Percentiles rank a stretch among this genome's conserved stretches.
Conservation (phyloP, 2,329 filamentous ascomycete genomes). For the Hymenoscyphus occultus region DNA sequence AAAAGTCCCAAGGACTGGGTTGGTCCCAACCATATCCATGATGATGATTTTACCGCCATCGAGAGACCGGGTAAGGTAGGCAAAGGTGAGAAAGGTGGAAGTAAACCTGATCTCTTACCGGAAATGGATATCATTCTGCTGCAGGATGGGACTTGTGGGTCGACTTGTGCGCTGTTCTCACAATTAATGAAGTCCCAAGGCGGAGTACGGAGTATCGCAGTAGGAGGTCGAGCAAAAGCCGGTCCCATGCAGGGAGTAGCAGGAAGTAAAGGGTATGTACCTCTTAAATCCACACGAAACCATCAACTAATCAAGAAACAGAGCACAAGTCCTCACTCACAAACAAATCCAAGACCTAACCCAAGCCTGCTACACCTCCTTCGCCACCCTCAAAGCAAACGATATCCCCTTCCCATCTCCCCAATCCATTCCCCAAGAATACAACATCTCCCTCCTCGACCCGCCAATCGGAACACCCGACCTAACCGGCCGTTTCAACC, state of each 20-base stretch:
- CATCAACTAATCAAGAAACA: background rate
- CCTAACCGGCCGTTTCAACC: constrained; percentile 38
- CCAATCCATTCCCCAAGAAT: constrained; percentile 5
- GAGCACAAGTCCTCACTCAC: background rate
- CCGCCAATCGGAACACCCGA: constrained; percentile 13
- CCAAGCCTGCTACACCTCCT: background rate
- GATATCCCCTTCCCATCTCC: background rate
- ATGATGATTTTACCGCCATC: background rate
- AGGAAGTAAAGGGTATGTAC: background rate
- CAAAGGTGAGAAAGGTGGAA: background rate
- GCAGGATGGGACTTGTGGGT: constrained; percentile 56
- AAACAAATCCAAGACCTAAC: background rate
- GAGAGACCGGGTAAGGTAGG: background rate
- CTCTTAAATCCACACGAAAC: too few relatives aligned
- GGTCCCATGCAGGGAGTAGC: constrained; percentile 51
- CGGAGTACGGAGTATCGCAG: constrained; percentile 51
- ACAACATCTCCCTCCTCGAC: background rate
- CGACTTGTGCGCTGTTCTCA: constrained; percentile 55
- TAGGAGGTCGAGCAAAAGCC: constrained; percentile 48
- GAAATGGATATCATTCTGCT: constrained; percentile 44
- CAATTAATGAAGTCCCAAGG: constrained; percentile 53
- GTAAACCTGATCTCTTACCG: constrained; percentile 35
- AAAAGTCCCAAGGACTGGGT: background rate
- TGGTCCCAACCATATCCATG: background rate
- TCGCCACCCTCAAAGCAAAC: background rate